Conservation (phyloP, 257 asterid species). For the Prunella vulgaris region DNA sequence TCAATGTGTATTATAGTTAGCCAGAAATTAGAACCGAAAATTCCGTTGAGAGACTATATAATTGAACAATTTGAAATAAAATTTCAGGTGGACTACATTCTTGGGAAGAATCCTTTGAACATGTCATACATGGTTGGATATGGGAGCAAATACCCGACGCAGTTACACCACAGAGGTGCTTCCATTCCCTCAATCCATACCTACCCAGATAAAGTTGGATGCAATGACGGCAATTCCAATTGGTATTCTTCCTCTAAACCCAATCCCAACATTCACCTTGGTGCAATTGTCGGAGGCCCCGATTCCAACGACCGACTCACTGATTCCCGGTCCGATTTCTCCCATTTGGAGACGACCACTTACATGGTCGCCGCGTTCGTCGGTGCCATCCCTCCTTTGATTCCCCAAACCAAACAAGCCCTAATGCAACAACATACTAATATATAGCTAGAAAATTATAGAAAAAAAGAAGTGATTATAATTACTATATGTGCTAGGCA, state of each 20-base stretch:
- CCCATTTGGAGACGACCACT: slow-evolving; percentile 61
- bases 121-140: slow-evolving; percentile 71
- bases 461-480: too few species aligned
- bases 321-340: slow-evolving; percentile 54
- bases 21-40: too few species aligned
- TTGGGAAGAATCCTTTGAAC: slow-evolving; percentile 60
- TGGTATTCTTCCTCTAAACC: slow-evolving; percentile 46
- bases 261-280: slow-evolving; percentile 63
- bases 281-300: slow-evolving; percentile 82
- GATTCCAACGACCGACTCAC: slow-evolving; percentile 41
- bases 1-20: too few species aligned
- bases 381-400: slow-evolving; percentile 50
- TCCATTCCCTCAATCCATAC: slow-evolving; percentile 58
- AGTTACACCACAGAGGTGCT: slow-evolving; percentile 74
- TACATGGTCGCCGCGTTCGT: slow-evolving; percentile 79
- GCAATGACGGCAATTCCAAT: slow-evolving; percentile 38
- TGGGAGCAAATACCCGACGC: slow-evolving; percentile 47
- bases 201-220: slow-evolving; percentile 38
- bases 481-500: too few species aligned
- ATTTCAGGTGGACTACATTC: slow-evolving; percentile 60
- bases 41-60: too few species aligned
- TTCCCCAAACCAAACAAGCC: slow-evolving; percentile 10
- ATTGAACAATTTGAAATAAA: not conserved
- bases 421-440: not conserved
- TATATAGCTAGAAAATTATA: not conserved